Conservation (phyloP, 2,329 filamentous ascomycete species). For the Lachnellula arida region DNA sequence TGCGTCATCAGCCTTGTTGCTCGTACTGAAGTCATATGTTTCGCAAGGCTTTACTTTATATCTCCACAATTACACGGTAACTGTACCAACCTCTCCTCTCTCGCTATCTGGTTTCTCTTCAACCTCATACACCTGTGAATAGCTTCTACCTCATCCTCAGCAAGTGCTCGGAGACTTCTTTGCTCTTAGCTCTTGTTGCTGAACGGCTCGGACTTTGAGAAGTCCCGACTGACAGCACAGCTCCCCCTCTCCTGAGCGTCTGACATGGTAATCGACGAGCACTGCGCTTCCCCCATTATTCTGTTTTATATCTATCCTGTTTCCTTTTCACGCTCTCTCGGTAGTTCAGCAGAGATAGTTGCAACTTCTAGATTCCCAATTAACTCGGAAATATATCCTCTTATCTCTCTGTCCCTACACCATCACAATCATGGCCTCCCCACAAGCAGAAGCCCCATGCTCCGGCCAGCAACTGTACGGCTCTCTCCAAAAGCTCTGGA, state of each 20-base stretch:
- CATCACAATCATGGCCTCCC: constrained; percentile 4
- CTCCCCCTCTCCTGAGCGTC: background rate
- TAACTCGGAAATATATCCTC: background rate
- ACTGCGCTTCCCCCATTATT: background rate
- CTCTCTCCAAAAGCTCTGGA: constrained; percentile 7
- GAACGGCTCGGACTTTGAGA: background rate
- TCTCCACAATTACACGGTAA: background rate
- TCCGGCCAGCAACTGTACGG: constrained; percentile 2
- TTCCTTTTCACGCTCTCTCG: background rate
- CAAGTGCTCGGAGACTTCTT: background rate
- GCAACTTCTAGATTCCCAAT: no score
- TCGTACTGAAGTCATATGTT: background rate
- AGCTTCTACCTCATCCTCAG: background rate
- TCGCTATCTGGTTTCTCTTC: background rate
- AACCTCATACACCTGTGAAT: no score
- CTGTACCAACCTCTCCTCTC: background rate
- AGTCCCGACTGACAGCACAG: background rate
- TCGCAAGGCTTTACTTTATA: background rate
- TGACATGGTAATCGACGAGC: background rate
- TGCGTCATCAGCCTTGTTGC: constrained; percentile 1
- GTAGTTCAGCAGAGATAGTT: no score
- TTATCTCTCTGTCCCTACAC: background rate
- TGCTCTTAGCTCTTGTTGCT: background rate
- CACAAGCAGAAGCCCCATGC: background rate
- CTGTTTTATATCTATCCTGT: background rate